Base-by-base conservation (phyloP, 1,284 basidiomycete species). In the Calocybe gambosa region DNA sequence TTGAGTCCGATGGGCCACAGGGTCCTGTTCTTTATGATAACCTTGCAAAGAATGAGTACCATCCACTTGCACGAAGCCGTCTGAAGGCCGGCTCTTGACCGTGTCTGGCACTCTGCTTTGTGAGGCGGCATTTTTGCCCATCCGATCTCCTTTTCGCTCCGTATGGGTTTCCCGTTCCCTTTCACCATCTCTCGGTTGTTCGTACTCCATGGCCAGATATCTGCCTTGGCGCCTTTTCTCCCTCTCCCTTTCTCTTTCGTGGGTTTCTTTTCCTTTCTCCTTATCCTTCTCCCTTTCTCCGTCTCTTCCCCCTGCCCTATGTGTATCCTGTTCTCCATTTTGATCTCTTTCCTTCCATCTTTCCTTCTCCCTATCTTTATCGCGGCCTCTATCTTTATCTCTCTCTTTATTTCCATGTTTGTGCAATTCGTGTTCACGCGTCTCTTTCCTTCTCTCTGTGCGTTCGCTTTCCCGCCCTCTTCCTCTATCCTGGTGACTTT, bases 261-360 rank as follows among this genome's bases (percentile, higher is more conserved):
- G 15, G 39, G 15, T 36, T 26, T 45, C 50, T 25, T 37, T 50
- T 42, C 16, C 41, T 38, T 7, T 46, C 42, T 12, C 42, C 13
- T 18, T 43, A 36, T n/a, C 18, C 60, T 34, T 60, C 43, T 50
- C 47, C 25, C 51, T 57, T 5, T 59, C 55, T 5, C 55, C 49
- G 16, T 50, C 35, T 10, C 39, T 47, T 18, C 7, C 37, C 16
- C 28, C 15, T 33, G 23, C 37, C 43, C 35, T 28, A 35, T 23
- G 7, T 13, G n/a, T 37, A 20, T 28, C 15, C 10, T 29, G 13
- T 29, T 21, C 15, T 34, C 28, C 29, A 31, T 41, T 13, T 46
- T 34, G 21, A 25, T 10, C 23, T 31, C 33, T 35, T 37, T 25
- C 39, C n/a, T n/a, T 40, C 36, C 23, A 2, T 38, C 7, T 36